phyloP scores from a whole-genome alignment of 495 filamentous ascomycete genomes.

The Evansstolkia leycettana region DNA sequence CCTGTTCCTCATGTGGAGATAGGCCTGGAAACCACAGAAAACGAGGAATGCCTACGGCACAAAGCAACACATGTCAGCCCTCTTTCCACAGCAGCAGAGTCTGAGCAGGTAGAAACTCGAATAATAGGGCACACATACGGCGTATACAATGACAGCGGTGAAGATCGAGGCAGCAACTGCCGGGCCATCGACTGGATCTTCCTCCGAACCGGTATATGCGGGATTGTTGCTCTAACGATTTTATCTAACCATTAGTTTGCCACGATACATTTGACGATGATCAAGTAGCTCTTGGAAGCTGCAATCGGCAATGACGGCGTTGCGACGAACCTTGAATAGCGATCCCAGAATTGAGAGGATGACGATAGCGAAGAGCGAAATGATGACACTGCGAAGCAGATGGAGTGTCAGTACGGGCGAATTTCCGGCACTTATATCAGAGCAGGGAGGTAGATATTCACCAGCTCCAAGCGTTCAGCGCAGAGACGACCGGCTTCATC shows the following conservation, averaged over 20 bases:
- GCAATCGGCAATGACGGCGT: not conserved
- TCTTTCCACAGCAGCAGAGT: not conserved
- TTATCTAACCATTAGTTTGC: no score
- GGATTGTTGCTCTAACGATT: conserved; percentile 65
- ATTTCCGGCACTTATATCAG: not conserved
- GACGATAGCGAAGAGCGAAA: conserved; percentile 78
- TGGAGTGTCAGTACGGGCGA: conserved; percentile 1
- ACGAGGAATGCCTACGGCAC: conserved; percentile 62
- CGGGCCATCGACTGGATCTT: conserved; percentile 59
- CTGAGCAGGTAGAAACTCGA: not conserved
- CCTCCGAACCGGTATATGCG: conserved; percentile 62
- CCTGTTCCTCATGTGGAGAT: conserved; percentile 64
- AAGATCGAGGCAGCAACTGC: conserved; percentile 76
- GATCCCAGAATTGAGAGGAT: conserved; percentile 75
- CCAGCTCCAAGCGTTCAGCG: conserved; percentile 91
- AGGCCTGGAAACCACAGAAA: conserved; percentile 79
- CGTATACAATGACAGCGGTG: conserved; percentile 73
- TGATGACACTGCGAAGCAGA: conserved; percentile 53
- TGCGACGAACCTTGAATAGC: conserved; percentile 52
- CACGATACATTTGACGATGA: not conserved
- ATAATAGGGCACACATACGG: conserved; percentile 41
- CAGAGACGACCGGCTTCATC: conserved; percentile 88
- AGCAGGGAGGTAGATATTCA: conserved; percentile 20
- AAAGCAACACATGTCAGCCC: conserved; percentile 3
- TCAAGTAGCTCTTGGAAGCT: conserved; percentile 2